These are phyloP conservation scores for Hericium coralloides DNA, from an alignment of 768 basidiomycete genomes.

Conservation along the genomic window DNA sequence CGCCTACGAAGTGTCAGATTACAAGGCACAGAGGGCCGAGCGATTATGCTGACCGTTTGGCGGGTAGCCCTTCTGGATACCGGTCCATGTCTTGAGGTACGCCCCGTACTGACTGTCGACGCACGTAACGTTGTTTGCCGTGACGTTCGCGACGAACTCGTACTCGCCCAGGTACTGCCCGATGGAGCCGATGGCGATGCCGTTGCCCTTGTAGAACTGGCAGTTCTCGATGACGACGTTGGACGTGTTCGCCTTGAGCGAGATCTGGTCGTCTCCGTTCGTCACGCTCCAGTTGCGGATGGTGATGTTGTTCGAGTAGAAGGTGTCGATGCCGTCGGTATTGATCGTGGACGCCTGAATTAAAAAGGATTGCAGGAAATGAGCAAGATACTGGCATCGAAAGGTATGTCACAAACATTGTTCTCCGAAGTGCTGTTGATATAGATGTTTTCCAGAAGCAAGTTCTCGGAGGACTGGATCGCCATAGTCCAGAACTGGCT, in stretches of 20 bases:
- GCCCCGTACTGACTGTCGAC: conserved; percentile 9
- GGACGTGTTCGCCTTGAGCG: conserved; percentile 33
- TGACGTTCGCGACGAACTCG: conserved; percentile 24
- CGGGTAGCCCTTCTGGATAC: conserved; percentile 23
- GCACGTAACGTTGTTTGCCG: conserved; percentile 20
- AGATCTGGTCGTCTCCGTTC: conserved; percentile 31
- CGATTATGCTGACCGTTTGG: conserved; percentile 25
- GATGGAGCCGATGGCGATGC: conserved; percentile 32
- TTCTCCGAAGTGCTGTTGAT: background rate
- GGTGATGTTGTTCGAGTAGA: conserved; percentile 29
- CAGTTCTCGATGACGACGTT: conserved; percentile 31
- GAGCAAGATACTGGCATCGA: background rate
- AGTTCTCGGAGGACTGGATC: conserved; percentile 25
- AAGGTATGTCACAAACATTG: background rate
- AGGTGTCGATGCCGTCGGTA: conserved; percentile 30
- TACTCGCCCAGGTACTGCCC: conserved; percentile 26
- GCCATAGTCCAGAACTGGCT: conserved; percentile 36
- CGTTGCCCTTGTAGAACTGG: conserved; percentile 28
- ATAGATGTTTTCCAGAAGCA: conserved; percentile 26
- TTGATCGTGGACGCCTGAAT: conserved; percentile 23
- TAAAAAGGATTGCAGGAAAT: background rate
- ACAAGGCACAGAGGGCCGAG: background rate
- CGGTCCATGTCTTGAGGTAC: conserved; percentile 30
- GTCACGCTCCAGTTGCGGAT: conserved; percentile 30
- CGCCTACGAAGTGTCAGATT: background rate